Evolutionary conservation across 2,329 filamentous ascomycete genomes (phyloP).

Genomic region (Sporothrix globosa): DNA sequence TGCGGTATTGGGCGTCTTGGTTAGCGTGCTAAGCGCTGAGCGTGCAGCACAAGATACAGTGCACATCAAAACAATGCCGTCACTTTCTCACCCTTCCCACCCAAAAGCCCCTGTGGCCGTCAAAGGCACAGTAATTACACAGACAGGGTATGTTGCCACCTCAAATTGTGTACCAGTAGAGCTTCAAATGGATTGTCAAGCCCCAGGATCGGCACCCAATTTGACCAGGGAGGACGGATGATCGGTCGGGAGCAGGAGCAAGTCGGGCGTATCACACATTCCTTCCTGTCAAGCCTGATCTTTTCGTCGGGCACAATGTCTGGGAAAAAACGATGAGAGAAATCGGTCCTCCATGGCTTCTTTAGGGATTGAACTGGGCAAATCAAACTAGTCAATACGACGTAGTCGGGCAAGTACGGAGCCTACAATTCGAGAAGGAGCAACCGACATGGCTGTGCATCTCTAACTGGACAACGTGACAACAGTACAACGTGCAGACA

Average conservation of each 20-base stretch:
- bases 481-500: neutral
- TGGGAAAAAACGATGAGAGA: neutral
- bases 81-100: slow-evolving; percentile 13
- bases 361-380: neutral
- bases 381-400: too few species aligned
- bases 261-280: neutral
- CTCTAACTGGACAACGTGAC: neutral
- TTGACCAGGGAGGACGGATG: too few species aligned
- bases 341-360: neutral
- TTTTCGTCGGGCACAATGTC: too few species aligned
- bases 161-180: neutral
- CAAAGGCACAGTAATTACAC: neutral
- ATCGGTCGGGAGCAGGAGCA: neutral
- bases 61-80: slow-evolving; percentile 5
- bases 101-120: neutral
- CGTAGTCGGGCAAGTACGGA: too few species aligned
- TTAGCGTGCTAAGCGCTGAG: neutral
- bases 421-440: neutral
- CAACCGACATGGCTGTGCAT: neutral
- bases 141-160: neutral
- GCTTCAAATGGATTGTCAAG: neutral
- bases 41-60: neutral
- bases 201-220: neutral
- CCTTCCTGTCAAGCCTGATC: too few species aligned
- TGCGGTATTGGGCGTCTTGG: slow-evolving; percentile 8